Conservation (phyloP, 2,329 filamentous ascomycete species). For the Colletotrichum sojae region DNA sequence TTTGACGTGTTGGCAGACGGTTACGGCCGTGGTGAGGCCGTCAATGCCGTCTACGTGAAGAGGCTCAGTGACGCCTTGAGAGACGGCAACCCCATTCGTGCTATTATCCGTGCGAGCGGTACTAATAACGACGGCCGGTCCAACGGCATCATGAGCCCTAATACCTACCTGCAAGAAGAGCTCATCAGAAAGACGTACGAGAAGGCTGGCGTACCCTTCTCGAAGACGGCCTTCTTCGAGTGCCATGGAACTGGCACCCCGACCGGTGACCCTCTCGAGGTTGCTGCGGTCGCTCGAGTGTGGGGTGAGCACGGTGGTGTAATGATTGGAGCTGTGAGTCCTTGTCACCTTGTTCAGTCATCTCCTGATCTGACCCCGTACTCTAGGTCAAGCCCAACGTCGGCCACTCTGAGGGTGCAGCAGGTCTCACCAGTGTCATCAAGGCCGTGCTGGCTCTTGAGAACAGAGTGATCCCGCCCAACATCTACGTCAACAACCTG, state of each 20-base stretch:
- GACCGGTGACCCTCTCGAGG: slow-evolving; percentile 56
- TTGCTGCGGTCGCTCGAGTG: slow-evolving; percentile 48
- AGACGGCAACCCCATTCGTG: slow-evolving; percentile 55
- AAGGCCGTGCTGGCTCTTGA: slow-evolving; percentile 49
- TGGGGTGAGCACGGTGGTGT: slow-evolving; percentile 44
- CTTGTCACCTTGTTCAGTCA: fast-evolving
- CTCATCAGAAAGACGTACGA: slow-evolving; percentile 49
- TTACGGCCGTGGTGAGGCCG: slow-evolving; percentile 58
- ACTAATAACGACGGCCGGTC: slow-evolving; percentile 54
- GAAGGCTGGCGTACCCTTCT: slow-evolving; percentile 36
- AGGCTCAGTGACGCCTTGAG: slow-evolving; percentile 55
- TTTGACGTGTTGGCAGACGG: slow-evolving; percentile 60
- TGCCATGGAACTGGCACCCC: slow-evolving; percentile 57
- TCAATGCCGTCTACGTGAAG: slow-evolving; percentile 57
- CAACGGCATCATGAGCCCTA: slow-evolving; percentile 57
- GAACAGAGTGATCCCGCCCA: slow-evolving; percentile 37
- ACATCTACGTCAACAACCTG: slow-evolving; percentile 39
- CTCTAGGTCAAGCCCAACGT: slow-evolving; percentile 54
- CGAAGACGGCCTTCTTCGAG: slow-evolving; percentile 46
- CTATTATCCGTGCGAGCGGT: slow-evolving; percentile 48
- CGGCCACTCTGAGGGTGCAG: slow-evolving; percentile 54
- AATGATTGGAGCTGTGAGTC: slow-evolving; percentile 48
- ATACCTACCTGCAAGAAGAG: slow-evolving; percentile 44
- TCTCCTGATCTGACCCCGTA: background rate
- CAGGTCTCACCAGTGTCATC: slow-evolving; percentile 50